phyloP scores from a whole-genome alignment of 495 filamentous ascomycete genomes.

The Lepidopterella palustris region DNA sequence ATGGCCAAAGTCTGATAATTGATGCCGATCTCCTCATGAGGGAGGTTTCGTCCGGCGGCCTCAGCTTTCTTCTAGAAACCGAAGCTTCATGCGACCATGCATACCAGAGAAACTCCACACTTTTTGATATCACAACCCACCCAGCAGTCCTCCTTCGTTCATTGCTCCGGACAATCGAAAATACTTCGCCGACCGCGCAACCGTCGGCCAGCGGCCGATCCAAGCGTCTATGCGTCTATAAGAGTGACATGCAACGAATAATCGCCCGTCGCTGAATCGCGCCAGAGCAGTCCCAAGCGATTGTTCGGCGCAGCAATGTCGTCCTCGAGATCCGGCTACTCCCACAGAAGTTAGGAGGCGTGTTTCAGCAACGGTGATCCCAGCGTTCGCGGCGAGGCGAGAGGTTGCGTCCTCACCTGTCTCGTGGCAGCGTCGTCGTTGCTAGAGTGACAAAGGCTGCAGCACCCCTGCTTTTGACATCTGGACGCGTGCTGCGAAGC shows the following conservation, averaged over 20 bases:
- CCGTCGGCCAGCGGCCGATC: neutral
- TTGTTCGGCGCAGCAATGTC: neutral
- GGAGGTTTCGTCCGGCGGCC: too few species aligned
- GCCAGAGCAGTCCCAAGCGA: neutral
- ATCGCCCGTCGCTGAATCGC: neutral
- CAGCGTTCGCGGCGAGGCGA: slow-evolving; percentile 10
- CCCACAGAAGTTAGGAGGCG: slow-evolving; percentile 9
- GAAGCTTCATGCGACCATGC: too few species aligned
- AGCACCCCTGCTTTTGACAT: slow-evolving; percentile 9
- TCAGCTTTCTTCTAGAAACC: too few species aligned
- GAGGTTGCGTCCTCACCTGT: slow-evolving; percentile 4
- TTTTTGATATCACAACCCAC: too few species aligned
- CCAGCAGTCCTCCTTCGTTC: too few species aligned
- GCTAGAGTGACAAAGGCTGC: slow-evolving; percentile 14
- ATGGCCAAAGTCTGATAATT: too few species aligned
- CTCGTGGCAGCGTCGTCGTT: slow-evolving; percentile 6
- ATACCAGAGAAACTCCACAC: too few species aligned
- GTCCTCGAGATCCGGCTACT: slow-evolving; percentile 5
- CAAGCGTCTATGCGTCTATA: neutral
- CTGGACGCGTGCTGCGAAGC: neutral
- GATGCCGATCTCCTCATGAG: too few species aligned
- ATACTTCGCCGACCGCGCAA: neutral
- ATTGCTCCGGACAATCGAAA: too few species aligned
- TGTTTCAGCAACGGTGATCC: slow-evolving; percentile 21
- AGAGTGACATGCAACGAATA: neutral